Base-by-base conservation (phyloP, 129 eudicot genomes). In the Pittosporum tobira region DNA sequence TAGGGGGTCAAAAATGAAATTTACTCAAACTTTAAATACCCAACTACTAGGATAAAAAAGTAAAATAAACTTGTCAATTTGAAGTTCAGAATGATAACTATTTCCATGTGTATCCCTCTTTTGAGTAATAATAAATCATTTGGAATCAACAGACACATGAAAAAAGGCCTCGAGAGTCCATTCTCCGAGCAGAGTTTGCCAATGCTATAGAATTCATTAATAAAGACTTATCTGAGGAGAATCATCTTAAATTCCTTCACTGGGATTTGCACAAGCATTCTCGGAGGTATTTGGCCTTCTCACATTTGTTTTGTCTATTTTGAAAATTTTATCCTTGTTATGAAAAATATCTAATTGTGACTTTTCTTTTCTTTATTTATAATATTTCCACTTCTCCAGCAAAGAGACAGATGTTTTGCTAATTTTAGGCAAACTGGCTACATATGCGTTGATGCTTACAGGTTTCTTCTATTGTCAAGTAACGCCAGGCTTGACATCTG, bases 221-320 rank as follows among this genome's bases (percentile, higher is more conserved):
- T 63, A 71, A 77, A 67, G 84, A 77, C 69, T 67, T 80, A 23
- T 18, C 77, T 24, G 86, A 83, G 72, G 84, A 83, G 63, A 71
- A 77, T n/a, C 75, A 74, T 30, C 84, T 88, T 18, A 71, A 73
- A 68, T 83, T 88, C 65, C 76, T 83, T 63, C 91, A 76, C 72
- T 73, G 81, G 88, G 96, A 88, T 69, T 71, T 88, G 73, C 69
- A 83, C 75, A 84, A 76, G 67, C 86, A 75, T 64, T 75, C 91
- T 42, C 83, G 83, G 63, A 75, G 85, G 96, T 88, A 74, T 58
- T 26, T 63, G 49, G 24, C 21, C 24, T 6, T 21, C 57, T 24
- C 34, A 14, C 27, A 38, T 56, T 34, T 31, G 44, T 15, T 64
- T 10, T 48, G 12, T 31, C 62, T 26, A 20, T 42, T 59, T 52